Base-by-base conservation (phyloP, 495 filamentous ascomycete genomes). In the Monascus purpureus region DNA sequence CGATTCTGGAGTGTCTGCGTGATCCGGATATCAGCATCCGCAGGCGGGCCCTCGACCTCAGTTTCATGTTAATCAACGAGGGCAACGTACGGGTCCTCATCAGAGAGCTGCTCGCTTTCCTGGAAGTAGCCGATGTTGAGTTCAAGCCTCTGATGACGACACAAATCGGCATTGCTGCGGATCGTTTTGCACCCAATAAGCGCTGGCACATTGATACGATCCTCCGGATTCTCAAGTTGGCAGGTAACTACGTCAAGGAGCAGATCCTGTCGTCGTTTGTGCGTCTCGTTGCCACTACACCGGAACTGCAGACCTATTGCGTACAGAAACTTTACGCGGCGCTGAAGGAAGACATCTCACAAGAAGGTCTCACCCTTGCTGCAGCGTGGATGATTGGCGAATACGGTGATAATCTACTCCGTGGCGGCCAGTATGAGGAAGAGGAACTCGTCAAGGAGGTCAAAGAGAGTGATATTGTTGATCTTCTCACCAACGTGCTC, bases 21-120 rank as follows among this genome's bases (percentile, higher is more conserved):
- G 90, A 97, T 53, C 90, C 92, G n/a, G 90, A 97, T 63, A 96
- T 97, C 52, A 93, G 85, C 56, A 97, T 97, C 42, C 72, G 90
- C 46, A 72, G 90, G 52, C 75, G 90, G 48, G 90, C 90, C 13
- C 74, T 97, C 3, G 90, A 97, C 48, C 73, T 97, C 31, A 93
- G 88, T 53, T 97, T 97, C 53, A 95, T 93, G 17, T 66, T 97
- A 29, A 94, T 97, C 62, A 95, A 96, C 52, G 90, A 94, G 50
- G 69, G 74, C 51, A 97, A 96, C 50, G 85, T 96, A 16, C 77
- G 92, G 17, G 80, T 95, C 15, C 68, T 97, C 23, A 84, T 96
- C 31, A 63, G 92, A 35, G 92, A 97, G 45, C 58, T 97, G 22
- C 68, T 97, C 15, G 82, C 90, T 7, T 96, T 97, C 62, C 57